Evolutionary conservation across 2,329 filamentous ascomycete species (phyloP).

Genomic region (Aspergillus sojae): DNA sequence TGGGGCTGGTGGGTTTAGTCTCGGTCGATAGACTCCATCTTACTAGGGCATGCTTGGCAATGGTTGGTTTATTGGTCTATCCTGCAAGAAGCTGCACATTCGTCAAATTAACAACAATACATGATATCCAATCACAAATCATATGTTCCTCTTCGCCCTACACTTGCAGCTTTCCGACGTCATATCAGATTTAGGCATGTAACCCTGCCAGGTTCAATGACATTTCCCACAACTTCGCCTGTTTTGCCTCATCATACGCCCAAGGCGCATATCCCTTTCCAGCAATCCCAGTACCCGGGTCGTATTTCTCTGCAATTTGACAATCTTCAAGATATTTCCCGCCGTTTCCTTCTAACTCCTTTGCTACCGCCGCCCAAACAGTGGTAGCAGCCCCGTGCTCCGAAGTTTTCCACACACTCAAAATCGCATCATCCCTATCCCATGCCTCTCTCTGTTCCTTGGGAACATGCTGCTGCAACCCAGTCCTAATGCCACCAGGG

Average conservation of each 20-base stretch:
- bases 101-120: background rate
- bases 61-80: background rate
- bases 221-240: slow-evolving; percentile 16
- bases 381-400: slow-evolving; percentile 32
- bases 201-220: background rate
- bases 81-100: background rate
- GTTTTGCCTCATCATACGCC: slow-evolving; percentile 15
- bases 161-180: background rate
- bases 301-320: slow-evolving; percentile 12
- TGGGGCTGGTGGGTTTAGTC: background rate
- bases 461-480: slow-evolving; percentile 9
- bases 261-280: slow-evolving; percentile 20
- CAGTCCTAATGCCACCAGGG: slow-evolving; percentile 41
- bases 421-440: background rate
- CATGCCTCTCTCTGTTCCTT: slow-evolving; percentile 4
- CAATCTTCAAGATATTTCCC: slow-evolving; percentile 33
- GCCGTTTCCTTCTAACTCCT: slow-evolving; percentile 28
- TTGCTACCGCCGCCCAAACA: slow-evolving; percentile 31
- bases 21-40: background rate
- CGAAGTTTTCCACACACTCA: slow-evolving; percentile 12
- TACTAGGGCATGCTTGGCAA: background rate
- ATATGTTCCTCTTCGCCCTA: background rate
- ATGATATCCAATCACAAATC: background rate
- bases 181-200: background rate
- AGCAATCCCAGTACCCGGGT: background rate